Percentiles rank a stretch among this genome's conserved stretches.
These are phyloP conservation scores for Pestalotiopsis sp. DNA, from an alignment of 2,329 filamentous ascomycete species.

Conservation along the genomic window DNA sequence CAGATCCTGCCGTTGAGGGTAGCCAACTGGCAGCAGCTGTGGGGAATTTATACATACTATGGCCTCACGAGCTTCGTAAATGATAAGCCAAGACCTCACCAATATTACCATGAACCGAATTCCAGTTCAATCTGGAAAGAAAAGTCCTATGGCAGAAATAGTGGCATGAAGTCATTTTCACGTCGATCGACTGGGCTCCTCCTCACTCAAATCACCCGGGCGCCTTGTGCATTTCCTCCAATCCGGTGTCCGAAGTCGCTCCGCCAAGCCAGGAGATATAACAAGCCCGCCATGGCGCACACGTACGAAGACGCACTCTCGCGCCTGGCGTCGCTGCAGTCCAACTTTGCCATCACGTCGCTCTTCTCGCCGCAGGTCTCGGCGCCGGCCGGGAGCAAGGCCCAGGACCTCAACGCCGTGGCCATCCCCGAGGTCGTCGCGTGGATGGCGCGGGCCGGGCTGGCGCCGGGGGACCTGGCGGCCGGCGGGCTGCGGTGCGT, in stretches of 20 bases:
- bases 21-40: background rate
- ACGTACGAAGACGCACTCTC: constrained; percentile 69
- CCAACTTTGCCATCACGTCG: constrained; percentile 69
- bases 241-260: background rate
- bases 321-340: constrained; percentile 76
- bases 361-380: constrained; percentile 48
- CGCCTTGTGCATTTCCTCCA: background rate
- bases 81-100: background rate
- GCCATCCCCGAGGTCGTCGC: constrained; percentile 82
- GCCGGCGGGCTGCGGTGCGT: constrained; percentile 53
- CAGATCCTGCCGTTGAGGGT: too few relatives aligned
- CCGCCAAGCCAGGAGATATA: background rate
- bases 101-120: background rate
- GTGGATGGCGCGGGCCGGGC: constrained; percentile 77
- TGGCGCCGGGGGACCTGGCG: constrained; percentile 53
- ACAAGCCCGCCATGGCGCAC: constrained; percentile 31
- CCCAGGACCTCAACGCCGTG: constrained; percentile 63
- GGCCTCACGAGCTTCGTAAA: background rate
- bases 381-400: constrained; percentile 52
- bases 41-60: background rate
- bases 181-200: background rate
- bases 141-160: background rate
- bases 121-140: background rate
- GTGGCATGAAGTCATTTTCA: background rate
- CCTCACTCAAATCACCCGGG: background rate